A percentile compares a stretch with the other conserved stretches of the same genome.
These are phyloP conservation scores for Exophiala sideris DNA, from an alignment of 2,329 filamentous ascomycete genomes.

Conservation along the genomic window DNA sequence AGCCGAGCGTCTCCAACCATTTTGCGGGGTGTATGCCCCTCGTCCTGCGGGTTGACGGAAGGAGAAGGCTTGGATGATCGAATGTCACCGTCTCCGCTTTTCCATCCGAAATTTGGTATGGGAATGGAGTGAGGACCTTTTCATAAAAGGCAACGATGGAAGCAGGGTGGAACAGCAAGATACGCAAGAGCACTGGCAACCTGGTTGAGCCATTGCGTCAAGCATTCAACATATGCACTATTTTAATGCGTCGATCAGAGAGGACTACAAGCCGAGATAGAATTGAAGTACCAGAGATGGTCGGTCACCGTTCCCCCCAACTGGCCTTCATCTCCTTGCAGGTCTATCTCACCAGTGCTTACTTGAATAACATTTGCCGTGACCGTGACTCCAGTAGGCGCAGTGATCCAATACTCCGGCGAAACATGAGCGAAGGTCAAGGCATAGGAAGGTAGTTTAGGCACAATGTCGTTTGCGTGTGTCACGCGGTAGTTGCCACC, in stretches of 20 bases:
- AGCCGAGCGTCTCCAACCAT: too few species aligned
- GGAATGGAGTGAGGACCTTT: too few species aligned
- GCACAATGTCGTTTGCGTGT: constrained; percentile 39
- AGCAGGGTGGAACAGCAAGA: too few species aligned
- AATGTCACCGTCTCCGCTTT: too few species aligned
- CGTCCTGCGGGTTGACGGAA: too few species aligned
- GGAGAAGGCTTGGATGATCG: too few species aligned
- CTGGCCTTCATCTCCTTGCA: constrained; percentile 36
- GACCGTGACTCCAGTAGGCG: constrained; percentile 30
- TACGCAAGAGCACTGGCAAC: too few species aligned
- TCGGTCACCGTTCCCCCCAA: constrained; percentile 28
- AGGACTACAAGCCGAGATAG: constrained; percentile 8
- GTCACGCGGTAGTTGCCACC: constrained; percentile 38
- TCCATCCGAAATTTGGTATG: too few species aligned
- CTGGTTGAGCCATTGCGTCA: too few species aligned
- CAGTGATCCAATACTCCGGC: constrained; percentile 43
- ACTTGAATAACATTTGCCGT: constrained; percentile 34
- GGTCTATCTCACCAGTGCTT: constrained; percentile 34
- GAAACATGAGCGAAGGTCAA: constrained; percentile 37
- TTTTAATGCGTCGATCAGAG: neutral
- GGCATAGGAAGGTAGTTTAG: constrained; percentile 35
- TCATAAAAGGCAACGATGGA: too few species aligned
- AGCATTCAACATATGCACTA: neutral
- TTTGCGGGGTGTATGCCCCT: too few species aligned
- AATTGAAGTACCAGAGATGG: constrained; percentile 37